Base-by-base conservation (phyloP, 2,329 filamentous ascomycete genomes). In the Calonectria pseudoreteaudii region DNA sequence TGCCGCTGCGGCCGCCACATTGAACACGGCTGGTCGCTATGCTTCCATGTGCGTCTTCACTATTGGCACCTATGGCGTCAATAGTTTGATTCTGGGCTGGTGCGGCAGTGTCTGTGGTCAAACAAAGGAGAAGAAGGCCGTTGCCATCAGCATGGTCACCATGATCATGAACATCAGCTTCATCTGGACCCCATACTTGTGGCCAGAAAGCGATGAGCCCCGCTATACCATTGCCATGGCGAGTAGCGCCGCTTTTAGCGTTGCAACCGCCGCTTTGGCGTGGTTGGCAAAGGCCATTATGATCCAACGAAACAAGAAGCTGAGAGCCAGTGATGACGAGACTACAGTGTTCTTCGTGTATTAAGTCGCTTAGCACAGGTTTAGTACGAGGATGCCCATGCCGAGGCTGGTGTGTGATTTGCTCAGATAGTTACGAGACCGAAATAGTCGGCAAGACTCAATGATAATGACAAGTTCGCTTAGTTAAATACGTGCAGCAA, bases 71-170 rank as follows among this genome's bases (percentile, higher is more conserved):
- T 86, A 84, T 30, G 83, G 81, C 2, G 85, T 88, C 38, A 88
- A 88, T 74, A 85, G 82, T 18, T 82, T 88, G 65, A 85, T 86
- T 23, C 80, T 88, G 0, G 85, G 86, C 1, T 89, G 87, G 87
- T 82, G 83, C 0, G 82, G 82, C 0, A 81, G 80, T 1, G 84
- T 84, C 0, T 83, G 86, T 28, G 86, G 85, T 0, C 84, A 88
- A 74, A 87, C 85, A 1, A 84, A 86, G 26, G 87, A 88, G 77
- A 87, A 88, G 81, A 87, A 86, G 73, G 86, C 87, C 0, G 83
- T 83, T 3, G 82, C 85, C 2, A 81, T 88, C 23, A 84, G 84
- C 10, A 72, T 77, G 50, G 75, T 76, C 38, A 78, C 76, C 13
- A 77, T 71, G 14, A 66, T 80, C 11, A 75, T 74, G 1, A 76